phyloP scores from a whole-genome alignment of 2,329 filamentous ascomycete genomes.

The Berkeleyomyces rouxiae region DNA sequence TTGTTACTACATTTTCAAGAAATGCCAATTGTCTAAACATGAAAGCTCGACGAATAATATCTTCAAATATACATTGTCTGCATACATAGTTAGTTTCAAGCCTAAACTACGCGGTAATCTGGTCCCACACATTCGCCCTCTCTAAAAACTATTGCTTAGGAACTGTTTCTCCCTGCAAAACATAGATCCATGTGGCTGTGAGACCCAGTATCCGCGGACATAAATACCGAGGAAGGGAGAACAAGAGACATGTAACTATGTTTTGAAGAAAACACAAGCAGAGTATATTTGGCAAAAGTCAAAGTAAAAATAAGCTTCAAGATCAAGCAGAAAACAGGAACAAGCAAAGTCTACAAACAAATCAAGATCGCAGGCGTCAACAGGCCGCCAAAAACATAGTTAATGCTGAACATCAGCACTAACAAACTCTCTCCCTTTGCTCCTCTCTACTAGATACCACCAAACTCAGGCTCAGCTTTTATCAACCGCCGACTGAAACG shows the following conservation, averaged over 20 bases:
- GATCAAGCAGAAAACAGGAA: neutral
- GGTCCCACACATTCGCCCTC: neutral
- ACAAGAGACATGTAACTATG: neutral
- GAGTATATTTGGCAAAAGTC: too few species aligned
- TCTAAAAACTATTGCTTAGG: neutral
- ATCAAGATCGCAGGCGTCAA: neutral
- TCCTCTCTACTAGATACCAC: neutral
- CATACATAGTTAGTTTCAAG: too few species aligned
- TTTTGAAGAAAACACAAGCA: too few species aligned
- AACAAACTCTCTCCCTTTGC: neutral
- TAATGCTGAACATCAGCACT: neutral
- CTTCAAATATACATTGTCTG: too few species aligned
- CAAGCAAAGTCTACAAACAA: neutral
- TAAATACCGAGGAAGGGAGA: neutral
- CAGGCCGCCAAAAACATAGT: neutral
- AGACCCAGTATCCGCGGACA: neutral
- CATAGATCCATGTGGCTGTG: neutral
- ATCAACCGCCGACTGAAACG: neutral
- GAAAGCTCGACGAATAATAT: too few species aligned
- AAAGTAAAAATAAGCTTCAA: neutral
- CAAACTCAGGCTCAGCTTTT: neutral
- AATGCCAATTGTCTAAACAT: too few species aligned
- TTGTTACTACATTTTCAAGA: too few species aligned
- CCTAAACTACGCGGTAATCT: too few species aligned
- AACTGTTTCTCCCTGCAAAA: conserved; percentile 2